A percentile compares a stretch with the other conserved stretches of the same genome.
phyloP scores from a whole-genome alignment of 2,329 filamentous ascomycete genomes.

The Colletotrichum lindemuthianum region DNA sequence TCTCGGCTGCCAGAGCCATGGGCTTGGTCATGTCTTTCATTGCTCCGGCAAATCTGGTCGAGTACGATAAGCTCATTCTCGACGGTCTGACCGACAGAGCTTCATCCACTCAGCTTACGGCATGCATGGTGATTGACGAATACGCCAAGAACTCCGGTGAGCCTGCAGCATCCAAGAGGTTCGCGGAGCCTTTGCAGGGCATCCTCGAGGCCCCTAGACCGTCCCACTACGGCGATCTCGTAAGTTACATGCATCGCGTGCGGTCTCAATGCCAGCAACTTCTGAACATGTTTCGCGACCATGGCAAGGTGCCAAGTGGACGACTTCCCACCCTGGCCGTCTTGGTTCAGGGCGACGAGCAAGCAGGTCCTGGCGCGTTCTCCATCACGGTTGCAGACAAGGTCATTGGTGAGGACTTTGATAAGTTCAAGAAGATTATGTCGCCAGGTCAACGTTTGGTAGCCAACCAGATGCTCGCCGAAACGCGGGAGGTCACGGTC shows the following conservation, averaged over 20 bases:
- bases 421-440: slow-evolving; percentile 88
- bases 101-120: slow-evolving; percentile 86
- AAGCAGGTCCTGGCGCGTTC: slow-evolving; percentile 93
- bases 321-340: slow-evolving; percentile 86
- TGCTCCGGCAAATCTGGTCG: slow-evolving; percentile 69
- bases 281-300: slow-evolving; percentile 90
- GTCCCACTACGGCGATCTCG: slow-evolving; percentile 85
- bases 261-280: slow-evolving; percentile 92
- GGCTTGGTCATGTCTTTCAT: slow-evolving; percentile 84
- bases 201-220: slow-evolving; percentile 87
- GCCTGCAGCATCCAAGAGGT: slow-evolving; percentile 62
- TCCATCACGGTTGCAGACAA: slow-evolving; percentile 89
- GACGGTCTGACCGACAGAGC: slow-evolving; percentile 76
- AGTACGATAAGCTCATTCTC: slow-evolving; percentile 72
- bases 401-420: slow-evolving; percentile 85
- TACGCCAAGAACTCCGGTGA: slow-evolving; percentile 72
- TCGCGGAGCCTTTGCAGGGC: slow-evolving; percentile 72
- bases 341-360: slow-evolving; percentile 91
- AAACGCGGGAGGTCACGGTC: slow-evolving; percentile 77
- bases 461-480: slow-evolving; percentile 79
- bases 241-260: slow-evolving; percentile 88
- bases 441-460: slow-evolving; percentile 88
- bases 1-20: slow-evolving; percentile 87
- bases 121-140: slow-evolving; percentile 87
- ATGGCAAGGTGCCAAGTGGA: slow-evolving; percentile 80